These are phyloP conservation scores for Metschnikowia aberdeeniae DNA, from an alignment of 805 yeast species.

Conservation along the genomic window DNA sequence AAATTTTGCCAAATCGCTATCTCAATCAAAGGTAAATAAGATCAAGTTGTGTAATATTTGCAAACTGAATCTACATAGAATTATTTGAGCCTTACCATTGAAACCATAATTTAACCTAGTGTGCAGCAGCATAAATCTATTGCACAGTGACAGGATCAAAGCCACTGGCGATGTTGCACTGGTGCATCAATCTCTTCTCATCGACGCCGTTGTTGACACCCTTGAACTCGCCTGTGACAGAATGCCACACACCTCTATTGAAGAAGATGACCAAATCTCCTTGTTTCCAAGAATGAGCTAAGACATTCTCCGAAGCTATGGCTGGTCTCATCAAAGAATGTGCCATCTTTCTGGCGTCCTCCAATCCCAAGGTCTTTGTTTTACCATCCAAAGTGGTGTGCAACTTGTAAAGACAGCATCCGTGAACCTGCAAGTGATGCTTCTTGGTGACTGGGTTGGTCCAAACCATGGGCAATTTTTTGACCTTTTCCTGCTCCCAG, in stretches of 20 bases:
- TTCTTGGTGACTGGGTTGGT: constrained; percentile 82
- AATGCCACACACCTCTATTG: constrained; percentile 89
- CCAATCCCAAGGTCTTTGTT: constrained; percentile 49
- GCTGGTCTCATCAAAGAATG: constrained; percentile 83
- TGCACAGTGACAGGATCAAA: constrained; percentile 47
- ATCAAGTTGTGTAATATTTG: too few relatives aligned
- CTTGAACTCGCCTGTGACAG: constrained; percentile 83
- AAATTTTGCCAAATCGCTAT: too few relatives aligned
- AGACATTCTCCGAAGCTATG: constrained; percentile 66
- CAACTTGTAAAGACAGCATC: constrained; percentile 75
- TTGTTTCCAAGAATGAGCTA: constrained; percentile 76
- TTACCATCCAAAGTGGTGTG: constrained; percentile 51
- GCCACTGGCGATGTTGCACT: constrained; percentile 87
- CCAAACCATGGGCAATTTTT: constrained; percentile 84
- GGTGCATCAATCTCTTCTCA: constrained; percentile 86
- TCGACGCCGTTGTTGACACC: constrained; percentile 47
- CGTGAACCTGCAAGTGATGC: constrained; percentile 83
- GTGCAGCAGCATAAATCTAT: not conserved
- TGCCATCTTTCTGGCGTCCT: constrained; percentile 68
- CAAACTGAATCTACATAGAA: too few relatives aligned
- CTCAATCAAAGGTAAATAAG: too few relatives aligned
- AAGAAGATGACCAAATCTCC: constrained; percentile 86
- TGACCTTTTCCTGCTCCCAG: constrained; percentile 78
- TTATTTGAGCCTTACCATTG: too few relatives aligned
- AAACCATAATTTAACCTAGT: too few relatives aligned